A percentile compares a stretch with the other conserved stretches of the same genome.
phyloP scores from a whole-genome alignment of 2,329 filamentous ascomycete species.

The Fusarium brevicatenulatum region DNA sequence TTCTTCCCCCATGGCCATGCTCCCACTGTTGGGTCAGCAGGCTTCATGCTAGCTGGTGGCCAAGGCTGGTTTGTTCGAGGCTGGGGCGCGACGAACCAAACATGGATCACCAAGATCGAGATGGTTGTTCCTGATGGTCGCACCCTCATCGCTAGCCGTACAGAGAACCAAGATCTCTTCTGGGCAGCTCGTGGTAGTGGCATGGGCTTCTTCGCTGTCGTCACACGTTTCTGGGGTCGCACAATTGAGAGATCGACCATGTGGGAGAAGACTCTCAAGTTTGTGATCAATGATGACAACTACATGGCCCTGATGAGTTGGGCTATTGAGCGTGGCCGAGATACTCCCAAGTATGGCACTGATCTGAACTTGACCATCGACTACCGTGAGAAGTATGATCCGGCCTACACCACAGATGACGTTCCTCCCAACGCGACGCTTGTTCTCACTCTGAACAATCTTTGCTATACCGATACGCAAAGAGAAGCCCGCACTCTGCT shows the following conservation, averaged over 20 bases:
- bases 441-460: neutral
- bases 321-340: neutral
- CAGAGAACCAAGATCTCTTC: conserved; percentile 11
- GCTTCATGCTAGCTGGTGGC: conserved; percentile 17
- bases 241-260: conserved; percentile 13
- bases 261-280: conserved; percentile 4
- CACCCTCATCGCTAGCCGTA: neutral
- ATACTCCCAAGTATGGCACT: neutral
- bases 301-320: neutral
- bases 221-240: conserved; percentile 15
- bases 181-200: conserved; percentile 14
- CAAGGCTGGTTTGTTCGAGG: conserved; percentile 19
- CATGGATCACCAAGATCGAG: conserved; percentile 18
- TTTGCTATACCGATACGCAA: neutral
- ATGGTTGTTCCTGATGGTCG: conserved; percentile 11
- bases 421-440: neutral
- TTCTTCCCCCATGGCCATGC: conserved; percentile 18
- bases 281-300: neutral
- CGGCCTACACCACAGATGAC: neutral
- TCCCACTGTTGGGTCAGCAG: conserved; percentile 5
- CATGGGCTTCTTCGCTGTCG: conserved; percentile 10
- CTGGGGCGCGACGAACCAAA: conserved; percentile 3
- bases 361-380: neutral
- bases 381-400: neutral
- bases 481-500: neutral